phyloP scores from a whole-genome alignment of 164 flowering plant species.

The Annona cherimola region DNA sequence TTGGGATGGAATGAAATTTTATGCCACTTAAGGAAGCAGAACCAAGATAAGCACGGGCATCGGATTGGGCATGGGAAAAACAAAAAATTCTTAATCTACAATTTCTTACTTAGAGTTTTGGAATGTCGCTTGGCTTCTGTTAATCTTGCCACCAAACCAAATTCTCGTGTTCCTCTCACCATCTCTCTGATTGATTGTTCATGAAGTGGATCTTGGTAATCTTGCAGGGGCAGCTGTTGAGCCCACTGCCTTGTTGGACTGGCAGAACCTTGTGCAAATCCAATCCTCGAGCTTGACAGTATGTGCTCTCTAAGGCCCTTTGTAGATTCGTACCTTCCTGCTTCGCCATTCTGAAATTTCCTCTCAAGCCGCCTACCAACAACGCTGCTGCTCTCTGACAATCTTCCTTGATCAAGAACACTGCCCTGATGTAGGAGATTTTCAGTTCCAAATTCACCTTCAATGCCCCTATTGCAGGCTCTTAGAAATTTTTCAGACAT shows the following conservation, averaged over 20 bases:
- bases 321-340: conserved; percentile 37
- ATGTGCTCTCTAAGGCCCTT: conserved; percentile 53
- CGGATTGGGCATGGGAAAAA: background rate
- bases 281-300: conserved; percentile 42
- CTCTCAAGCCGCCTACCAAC: background rate
- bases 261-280: conserved; percentile 26
- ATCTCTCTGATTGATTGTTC: conserved; percentile 33
- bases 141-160: conserved; percentile 24
- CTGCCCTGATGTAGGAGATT: conserved; percentile 25
- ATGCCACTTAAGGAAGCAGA: background rate
- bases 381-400: conserved; percentile 5
- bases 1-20: background rate
- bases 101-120: conserved; percentile 24
- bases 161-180: conserved; percentile 14
- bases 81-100: background rate
- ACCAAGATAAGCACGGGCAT: background rate
- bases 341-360: conserved; percentile 20
- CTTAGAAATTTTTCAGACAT: conserved; percentile 35
- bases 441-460: conserved; percentile 41
- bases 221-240: conserved; percentile 39
- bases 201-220: conserved; percentile 19
- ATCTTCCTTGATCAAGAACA: conserved; percentile 13
- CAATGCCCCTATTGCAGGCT: conserved; percentile 44
- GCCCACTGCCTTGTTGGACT: conserved; percentile 51
- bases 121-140: conserved; percentile 18